Conservation (phyloP, 345 rosid species). For the Lepidium sativum region DNA sequence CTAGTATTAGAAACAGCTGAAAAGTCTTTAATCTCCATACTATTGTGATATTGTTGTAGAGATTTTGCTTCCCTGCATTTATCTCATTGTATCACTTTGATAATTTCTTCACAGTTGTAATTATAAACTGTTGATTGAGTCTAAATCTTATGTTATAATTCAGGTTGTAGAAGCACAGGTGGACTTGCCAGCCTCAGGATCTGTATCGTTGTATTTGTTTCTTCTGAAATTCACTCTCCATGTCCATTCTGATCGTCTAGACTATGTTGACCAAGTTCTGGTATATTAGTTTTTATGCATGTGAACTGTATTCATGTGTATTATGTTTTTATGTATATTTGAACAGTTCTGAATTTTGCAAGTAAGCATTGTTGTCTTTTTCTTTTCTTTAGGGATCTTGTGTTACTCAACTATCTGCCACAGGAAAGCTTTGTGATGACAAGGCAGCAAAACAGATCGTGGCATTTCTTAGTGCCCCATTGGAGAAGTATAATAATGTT, state of each 20-base stretch:
- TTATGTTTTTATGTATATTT: neutral
- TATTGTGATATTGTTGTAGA: neutral
- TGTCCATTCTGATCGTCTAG: slow-evolving; percentile 94
- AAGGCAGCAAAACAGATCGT: slow-evolving; percentile 85
- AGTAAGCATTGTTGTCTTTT: neutral
- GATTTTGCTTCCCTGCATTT: neutral
- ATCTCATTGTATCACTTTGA: neutral
- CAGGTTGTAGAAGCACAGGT: slow-evolving; percentile 94
- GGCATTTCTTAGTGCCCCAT: slow-evolving; percentile 83
- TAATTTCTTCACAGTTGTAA: neutral
- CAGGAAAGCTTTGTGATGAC: slow-evolving; percentile 73
- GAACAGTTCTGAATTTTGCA: slow-evolving; percentile 1
- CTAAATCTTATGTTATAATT: slow-evolving; percentile 21
- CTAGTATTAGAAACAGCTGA: neutral
- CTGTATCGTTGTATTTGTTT: slow-evolving; percentile 81
- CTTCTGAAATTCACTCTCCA: slow-evolving; percentile 95
- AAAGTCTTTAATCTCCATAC: neutral
- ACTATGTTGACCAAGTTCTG: slow-evolving; percentile 96
- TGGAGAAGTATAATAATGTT: slow-evolving; percentile 87
- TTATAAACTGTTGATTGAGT: neutral
- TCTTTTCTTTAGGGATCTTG: slow-evolving; percentile 64
- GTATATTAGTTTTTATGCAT: slow-evolving; percentile 35
- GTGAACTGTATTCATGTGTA: neutral
- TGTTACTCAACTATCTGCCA: slow-evolving; percentile 63
- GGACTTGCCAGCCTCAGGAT: slow-evolving; percentile 77